Evolutionary conservation across 2,329 filamentous ascomycete species (phyloP), one percentile per base, ranked within the genome.

Genomic region (Diaporthe caulivora): DNA sequence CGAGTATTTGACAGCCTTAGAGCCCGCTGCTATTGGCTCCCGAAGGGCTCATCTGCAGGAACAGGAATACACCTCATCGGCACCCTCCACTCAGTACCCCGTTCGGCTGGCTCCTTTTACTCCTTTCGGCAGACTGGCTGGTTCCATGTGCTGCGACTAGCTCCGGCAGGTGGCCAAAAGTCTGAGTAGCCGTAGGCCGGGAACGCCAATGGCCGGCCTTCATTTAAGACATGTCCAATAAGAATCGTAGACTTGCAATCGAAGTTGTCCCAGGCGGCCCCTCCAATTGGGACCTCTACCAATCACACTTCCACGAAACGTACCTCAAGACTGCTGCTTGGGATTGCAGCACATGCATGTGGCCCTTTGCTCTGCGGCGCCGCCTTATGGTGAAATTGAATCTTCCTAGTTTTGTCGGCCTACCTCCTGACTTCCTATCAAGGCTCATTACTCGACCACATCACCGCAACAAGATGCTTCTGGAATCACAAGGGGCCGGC

Each of bases 81-180:
- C 54, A 34, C n/a, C 7, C 29, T 51, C 54, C 68, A 60, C 21
- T n/a, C 21, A 8, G 40, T n/a, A 11, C 62, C n/a, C 47, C 2
- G 31, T 11, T n/a, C n/a, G 44, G 15, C 21, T 51, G 44, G 44
- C 37, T 24, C 21, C 62, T 47, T 70, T 26, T 15, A 40, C 54
- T 18, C n/a, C 21, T 15, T 17, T 29, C 6, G 26, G 51, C 51
- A 53, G 51, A 34, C 31, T 60, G 29, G 44, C 29, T 18, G 44
- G 57, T 29, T 70, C 53, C 67, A 70, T 70, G 68, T 70, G 68
- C 54, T 40, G 29, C 55, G 24, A 42, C 34, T 42, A 54, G 55
- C 55, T 49, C 55, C 55, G 34, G 55, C 49, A 71, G 55, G 55
- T 71, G 69, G 69, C 57, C 57, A 62, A 24, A 60, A 53, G 37